Evolutionary conservation across 306 rosid genomes (phyloP).

Genomic region (Myrica gale): DNA sequence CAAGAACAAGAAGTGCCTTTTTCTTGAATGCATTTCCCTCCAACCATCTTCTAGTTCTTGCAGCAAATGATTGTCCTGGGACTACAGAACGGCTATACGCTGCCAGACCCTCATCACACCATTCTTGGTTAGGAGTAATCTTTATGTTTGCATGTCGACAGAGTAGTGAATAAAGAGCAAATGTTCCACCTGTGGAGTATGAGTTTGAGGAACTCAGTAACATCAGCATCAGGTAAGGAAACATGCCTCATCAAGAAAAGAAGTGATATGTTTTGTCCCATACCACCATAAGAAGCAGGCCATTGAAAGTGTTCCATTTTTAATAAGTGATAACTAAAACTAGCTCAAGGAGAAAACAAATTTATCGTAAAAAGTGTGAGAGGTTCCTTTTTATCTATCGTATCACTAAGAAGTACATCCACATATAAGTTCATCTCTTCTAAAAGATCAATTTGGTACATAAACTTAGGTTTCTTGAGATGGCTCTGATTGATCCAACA

Average conservation of each 20-base stretch:
- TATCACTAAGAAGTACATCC: not conserved
- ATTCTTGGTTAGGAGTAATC: slow-evolving; percentile 30
- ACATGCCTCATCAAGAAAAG: not conserved
- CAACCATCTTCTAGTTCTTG: slow-evolving; percentile 53
- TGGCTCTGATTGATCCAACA: not conserved
- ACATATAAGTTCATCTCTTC: not conserved
- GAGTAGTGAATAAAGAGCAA: slow-evolving; percentile 33
- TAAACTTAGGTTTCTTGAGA: not conserved
- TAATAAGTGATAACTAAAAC: not conserved
- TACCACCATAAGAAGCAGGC: not conserved
- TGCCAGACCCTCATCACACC: slow-evolving; percentile 28
- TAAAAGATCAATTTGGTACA: not conserved
- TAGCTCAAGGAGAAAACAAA: not conserved
- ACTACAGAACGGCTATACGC: slow-evolving; percentile 24
- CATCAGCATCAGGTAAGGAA: not conserved
- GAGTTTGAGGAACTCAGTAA: not conserved
- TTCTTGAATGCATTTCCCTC: slow-evolving; percentile 45
- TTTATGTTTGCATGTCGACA: slow-evolving; percentile 33
- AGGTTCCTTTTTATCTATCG: not conserved
- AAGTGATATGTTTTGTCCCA: not conserved
- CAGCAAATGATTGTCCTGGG: slow-evolving; percentile 51
- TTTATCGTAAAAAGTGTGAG: not conserved
- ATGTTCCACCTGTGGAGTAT: slow-evolving; percentile 49
- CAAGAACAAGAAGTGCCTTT: slow-evolving; percentile 48
- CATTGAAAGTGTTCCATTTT: not conserved